These are phyloP conservation scores for Silene conica DNA, from an alignment of 148 eudicot genomes.

Conservation along the genomic window DNA sequence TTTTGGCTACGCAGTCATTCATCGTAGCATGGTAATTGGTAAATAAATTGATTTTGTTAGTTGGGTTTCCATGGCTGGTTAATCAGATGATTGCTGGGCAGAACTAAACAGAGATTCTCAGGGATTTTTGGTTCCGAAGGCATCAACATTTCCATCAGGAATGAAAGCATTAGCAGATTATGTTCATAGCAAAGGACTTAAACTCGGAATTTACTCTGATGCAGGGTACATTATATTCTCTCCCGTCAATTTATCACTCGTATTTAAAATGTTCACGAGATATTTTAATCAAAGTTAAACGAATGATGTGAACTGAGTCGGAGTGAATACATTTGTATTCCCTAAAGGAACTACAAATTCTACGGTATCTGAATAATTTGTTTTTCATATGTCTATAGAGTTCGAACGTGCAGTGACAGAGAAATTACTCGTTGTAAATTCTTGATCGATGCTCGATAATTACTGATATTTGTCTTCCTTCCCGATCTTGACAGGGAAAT, in stretches of 20 bases:
- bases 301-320: no score
- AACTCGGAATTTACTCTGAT: slow-evolving; percentile 78
- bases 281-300: no score
- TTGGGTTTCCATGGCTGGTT: neutral
- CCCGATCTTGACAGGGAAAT: slow-evolving; percentile 56
- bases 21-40: neutral
- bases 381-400: slow-evolving; percentile 23
- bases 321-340: no score
- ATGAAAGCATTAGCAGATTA: slow-evolving; percentile 85
- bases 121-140: slow-evolving; percentile 60
- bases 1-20: no score
- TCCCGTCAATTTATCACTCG: no score
- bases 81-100: slow-evolving; percentile 31
- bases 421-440: no score
- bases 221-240: slow-evolving; percentile 48
- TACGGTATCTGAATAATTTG: no score
- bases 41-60: no score
- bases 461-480: neutral
- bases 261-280: no score
- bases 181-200: slow-evolving; percentile 77
- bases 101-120: slow-evolving; percentile 30
- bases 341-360: no score
- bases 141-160: slow-evolving; percentile 69
- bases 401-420: slow-evolving; percentile 54
- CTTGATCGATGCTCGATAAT: no score